phyloP scores from a whole-genome alignment of 106 monocot species.

The Gastrodia elata region DNA sequence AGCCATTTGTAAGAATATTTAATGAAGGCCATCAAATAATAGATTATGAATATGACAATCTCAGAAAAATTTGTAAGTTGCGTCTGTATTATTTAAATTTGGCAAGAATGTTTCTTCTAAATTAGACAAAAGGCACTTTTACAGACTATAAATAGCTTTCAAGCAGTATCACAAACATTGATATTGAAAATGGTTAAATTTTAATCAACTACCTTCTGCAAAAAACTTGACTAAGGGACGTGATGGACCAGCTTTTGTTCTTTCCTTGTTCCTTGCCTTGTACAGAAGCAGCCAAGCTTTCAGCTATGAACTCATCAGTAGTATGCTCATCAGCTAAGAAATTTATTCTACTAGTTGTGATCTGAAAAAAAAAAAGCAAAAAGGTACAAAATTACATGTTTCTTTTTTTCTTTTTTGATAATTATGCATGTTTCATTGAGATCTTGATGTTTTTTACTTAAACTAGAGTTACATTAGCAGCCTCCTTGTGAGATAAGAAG shows the following conservation, averaged over 20 bases:
- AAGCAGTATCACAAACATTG: neutral
- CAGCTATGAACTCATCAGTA: constrained; percentile 21
- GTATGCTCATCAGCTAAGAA: constrained; percentile 55
- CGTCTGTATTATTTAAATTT: neutral
- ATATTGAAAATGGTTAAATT: neutral
- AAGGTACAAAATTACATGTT: neutral
- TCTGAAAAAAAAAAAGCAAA: constrained; percentile 22
- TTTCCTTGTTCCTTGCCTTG: constrained; percentile 42
- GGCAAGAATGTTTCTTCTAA: neutral
- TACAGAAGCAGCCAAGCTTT: constrained; percentile 21
- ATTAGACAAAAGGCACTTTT: neutral
- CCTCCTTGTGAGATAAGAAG: neutral
- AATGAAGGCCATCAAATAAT: neutral
- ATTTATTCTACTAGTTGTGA: constrained; percentile 87
- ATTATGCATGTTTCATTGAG: too few species aligned
- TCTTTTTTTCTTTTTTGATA: too few species aligned
- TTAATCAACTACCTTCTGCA: constrained; percentile 61
- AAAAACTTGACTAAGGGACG: constrained; percentile 79
- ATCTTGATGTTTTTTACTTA: neutral
- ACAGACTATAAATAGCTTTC: neutral
- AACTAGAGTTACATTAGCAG: neutral
- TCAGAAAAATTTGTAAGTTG: neutral
- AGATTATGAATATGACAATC: neutral
- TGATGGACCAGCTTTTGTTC: constrained; percentile 77
- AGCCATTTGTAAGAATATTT: neutral